phyloP scores from a whole-genome alignment of 371 early-diverging fungal genomes.

The Phascolomyces articulosus region DNA sequence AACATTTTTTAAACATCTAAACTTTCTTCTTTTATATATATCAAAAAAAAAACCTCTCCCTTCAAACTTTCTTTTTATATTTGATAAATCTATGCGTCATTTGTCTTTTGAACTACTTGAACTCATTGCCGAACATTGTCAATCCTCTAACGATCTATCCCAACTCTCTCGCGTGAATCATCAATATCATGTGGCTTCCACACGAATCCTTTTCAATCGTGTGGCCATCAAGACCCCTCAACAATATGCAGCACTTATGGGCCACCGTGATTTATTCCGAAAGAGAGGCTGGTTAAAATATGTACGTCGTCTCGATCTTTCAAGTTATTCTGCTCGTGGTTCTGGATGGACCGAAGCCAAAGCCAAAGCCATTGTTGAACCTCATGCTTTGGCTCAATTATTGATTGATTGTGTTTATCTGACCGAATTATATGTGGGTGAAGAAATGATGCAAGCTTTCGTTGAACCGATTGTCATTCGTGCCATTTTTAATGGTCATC shows the following conservation, averaged over 20 bases:
- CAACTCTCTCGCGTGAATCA: constrained; percentile 22
- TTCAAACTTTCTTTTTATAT: neutral
- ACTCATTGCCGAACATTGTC: constrained; percentile 20
- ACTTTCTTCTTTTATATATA: neutral
- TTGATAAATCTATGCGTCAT: constrained; percentile 25
- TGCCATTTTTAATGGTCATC: constrained; percentile 29
- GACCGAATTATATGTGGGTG: constrained; percentile 33
- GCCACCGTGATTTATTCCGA: constrained; percentile 8
- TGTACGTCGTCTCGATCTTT: constrained; percentile 34
- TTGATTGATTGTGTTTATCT: constrained; percentile 29
- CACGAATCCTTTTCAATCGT: constrained; percentile 24
- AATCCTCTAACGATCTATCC: constrained; percentile 21
- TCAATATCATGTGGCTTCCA: constrained; percentile 18
- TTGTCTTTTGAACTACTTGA: constrained; percentile 36
- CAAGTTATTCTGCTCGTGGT: constrained; percentile 39
- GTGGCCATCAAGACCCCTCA: constrained; percentile 32
- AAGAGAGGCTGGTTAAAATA: constrained; percentile 12
- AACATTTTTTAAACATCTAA: no score
- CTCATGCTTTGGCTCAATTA: constrained; percentile 26
- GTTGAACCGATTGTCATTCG: constrained; percentile 27
- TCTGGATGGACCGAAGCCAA: constrained; percentile 39
- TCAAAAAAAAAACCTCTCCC: no score
- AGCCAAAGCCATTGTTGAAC: constrained; percentile 30
- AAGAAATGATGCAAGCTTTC: constrained; percentile 41
- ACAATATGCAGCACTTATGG: constrained; percentile 25